Base-by-base conservation (phyloP, 306 rosid genomes). In the Dryas octopetala region DNA sequence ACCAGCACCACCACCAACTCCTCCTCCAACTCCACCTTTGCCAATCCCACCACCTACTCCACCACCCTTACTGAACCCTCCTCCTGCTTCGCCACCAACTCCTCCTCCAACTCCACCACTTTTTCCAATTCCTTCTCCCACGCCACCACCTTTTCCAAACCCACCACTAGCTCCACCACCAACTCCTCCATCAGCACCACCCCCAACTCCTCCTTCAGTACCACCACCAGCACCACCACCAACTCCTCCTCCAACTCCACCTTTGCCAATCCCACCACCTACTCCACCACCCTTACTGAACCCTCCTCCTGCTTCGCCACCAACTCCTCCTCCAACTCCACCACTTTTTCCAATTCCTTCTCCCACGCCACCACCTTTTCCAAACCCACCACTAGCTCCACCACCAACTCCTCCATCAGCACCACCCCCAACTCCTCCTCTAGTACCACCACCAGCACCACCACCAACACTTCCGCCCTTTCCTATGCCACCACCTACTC, bases 201-300 rank as follows among this genome's bases (percentile, higher is more conserved):
- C 81, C 14, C 84, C 83, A 5, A 32, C 32, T 0, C 77, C 74
- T 0, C 87, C 87, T 1, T 1, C 1, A 32, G 38, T 1, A 32
- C 38, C 38, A 32, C 79, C 79, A 15, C 79, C 79, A 40, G 43
- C n/a, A 6, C 83, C 83, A 12, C 63, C 53, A 2, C 83, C 79
- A 1, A 63, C 80, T 16, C 78, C 78, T 0, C 43, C 52, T 0
- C 79, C 83, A 19, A 19, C 19, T 19, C 19, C 19, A 19, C 19
- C 19, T 1, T 71, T 71, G 0, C 75, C 83, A 3, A 38, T 12
- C 3, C 80, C 79, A 0, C 83, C 84, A 1, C 79, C 75, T 1
- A 7, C 11, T 3, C 83, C 83, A 0, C 86, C 79, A 0, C 88
- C 90, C 1, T 66, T 57, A 0, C 78, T 74, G 0, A 66, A 5